Evolutionary conservation across 345 rosid species (phyloP).

Genomic region (Murraya paniculata): DNA sequence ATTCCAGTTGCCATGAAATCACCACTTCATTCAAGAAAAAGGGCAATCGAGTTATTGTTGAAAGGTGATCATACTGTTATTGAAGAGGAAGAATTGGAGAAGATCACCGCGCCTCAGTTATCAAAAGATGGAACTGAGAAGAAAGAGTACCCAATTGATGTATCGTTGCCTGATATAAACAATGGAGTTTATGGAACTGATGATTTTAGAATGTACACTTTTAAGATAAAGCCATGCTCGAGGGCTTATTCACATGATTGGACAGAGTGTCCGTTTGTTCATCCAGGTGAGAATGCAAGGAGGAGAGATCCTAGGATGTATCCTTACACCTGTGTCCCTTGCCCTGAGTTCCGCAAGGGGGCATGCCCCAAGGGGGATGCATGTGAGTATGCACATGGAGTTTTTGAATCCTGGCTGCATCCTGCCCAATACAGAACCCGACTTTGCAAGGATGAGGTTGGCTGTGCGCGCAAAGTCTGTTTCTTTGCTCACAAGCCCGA

Average conservation of each 20-base stretch:
- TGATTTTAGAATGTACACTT: conserved; percentile 90
- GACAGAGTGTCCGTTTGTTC: conserved; percentile 99
- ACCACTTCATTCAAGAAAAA: conserved; percentile 40
- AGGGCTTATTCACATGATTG: conserved; percentile 98
- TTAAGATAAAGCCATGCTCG: conserved; percentile 96
- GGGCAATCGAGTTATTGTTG: conserved; percentile 53
- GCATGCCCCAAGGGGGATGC: conserved; percentile 84
- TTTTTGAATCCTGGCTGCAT: conserved; percentile 98
- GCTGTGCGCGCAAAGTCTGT: conserved; percentile 87
- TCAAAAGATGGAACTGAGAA: conserved; percentile 58
- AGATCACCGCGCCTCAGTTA: conserved; percentile 32
- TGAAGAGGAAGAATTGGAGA: conserved; percentile 44
- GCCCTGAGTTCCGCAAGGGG: conserved; percentile 97
- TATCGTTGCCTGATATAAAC: conserved; percentile 87
- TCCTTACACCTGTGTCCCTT: conserved; percentile 92
- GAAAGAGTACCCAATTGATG: conserved; percentile 84
- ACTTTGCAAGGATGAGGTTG: conserved; percentile 94
- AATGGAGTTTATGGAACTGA: conserved; percentile 78
- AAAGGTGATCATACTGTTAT: conserved; percentile 30
- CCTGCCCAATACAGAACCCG: conserved; percentile 94
- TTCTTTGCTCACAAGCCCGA: conserved; percentile 93
- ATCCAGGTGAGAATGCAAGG: conserved; percentile 98
- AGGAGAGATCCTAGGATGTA: conserved; percentile 94
- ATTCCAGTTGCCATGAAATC: conserved; percentile 36
- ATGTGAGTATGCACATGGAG: conserved; percentile 95